Base-by-base conservation (phyloP, 176 grass and related monocot genomes). In the Eragrostis nindensis region DNA sequence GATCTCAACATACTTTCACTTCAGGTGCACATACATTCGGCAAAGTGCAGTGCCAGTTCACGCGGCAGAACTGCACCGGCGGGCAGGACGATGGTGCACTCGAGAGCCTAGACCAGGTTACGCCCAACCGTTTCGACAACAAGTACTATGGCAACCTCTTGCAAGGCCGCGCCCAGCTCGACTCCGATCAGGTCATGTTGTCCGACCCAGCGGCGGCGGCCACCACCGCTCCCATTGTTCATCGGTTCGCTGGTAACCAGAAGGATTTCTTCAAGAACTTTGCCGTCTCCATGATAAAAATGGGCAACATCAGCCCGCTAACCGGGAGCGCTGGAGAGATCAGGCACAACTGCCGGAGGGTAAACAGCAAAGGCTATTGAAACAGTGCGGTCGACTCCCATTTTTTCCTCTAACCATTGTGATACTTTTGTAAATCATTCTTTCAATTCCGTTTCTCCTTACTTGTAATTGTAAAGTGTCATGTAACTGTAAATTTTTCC, bases 21-120 rank as follows among this genome's bases (percentile, higher is more conserved):
- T 0, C 82, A 93, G 91, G 91, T 70, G 91, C 91, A 0, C 91
- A 94, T 80, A 94, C 88, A 7, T 88, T 94, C 0, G 91, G 91
- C 43, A 82, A 77, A 71, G 78, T 89, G 1, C 85, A 82, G 9
- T 94, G 91, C 19, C 15, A 61, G 7, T 63, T 63, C 72, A 66
- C 55, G 19, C 19, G 13, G 6, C 43, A 89, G 2, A 82, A 90
- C 26, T 90, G 87, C 69, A 77, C 73, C 56, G 7, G 3, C 8
- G 53, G 30, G 57, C 63, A 1, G 29, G 61, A 5, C 12, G 2
- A 4, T 5, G 81, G 0, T 36, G 65, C 85, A 8, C 70, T 93
- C 16, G 86, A 74, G 9, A 76, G 87, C 40, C 78, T 93, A 30
- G 91, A 90, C 62, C 52, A 3, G 18, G 70, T 42, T 12, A 88